Evolutionary conservation across 2,329 filamentous ascomycete genomes (phyloP).

Genomic region (Claviceps humidiphila): DNA sequence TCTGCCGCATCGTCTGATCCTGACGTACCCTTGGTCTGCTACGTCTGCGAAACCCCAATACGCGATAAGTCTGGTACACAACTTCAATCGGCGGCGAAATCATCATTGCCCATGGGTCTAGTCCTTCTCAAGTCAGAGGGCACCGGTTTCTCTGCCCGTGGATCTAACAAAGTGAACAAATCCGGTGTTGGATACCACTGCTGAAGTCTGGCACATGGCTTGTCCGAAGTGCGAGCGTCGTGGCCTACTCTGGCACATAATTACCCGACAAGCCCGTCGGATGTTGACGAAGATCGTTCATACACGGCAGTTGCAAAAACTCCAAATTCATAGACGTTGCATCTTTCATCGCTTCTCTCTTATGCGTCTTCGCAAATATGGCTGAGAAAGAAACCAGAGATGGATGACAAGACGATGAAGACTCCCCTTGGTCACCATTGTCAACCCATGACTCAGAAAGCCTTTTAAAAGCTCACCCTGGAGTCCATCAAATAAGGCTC

Average conservation of each 20-base stretch:
- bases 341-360: background rate
- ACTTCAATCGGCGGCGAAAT: constrained; percentile 34
- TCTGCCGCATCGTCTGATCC: constrained; percentile 21
- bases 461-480: constrained; percentile 66
- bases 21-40: constrained; percentile 47
- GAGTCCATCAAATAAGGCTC: constrained; percentile 63
- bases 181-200: constrained; percentile 72
- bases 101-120: constrained; percentile 54
- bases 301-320: background rate
- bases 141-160: constrained; percentile 84
- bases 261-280: background rate
- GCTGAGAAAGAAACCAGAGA: constrained; percentile 46
- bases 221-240: background rate
- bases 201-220: constrained; percentile 21
- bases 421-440: constrained; percentile 74
- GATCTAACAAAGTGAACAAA: constrained; percentile 69
- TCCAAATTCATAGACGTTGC: background rate
- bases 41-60: constrained; percentile 76
- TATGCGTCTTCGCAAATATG: constrained; percentile 14
- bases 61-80: constrained; percentile 34
- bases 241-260: background rate
- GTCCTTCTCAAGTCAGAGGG: constrained; percentile 75
- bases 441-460: constrained; percentile 75
- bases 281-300: background rate
- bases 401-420: constrained; percentile 61